Base-by-base conservation (phyloP, 2,329 filamentous ascomycete genomes). In the Blastomyces emzantsi region DNA sequence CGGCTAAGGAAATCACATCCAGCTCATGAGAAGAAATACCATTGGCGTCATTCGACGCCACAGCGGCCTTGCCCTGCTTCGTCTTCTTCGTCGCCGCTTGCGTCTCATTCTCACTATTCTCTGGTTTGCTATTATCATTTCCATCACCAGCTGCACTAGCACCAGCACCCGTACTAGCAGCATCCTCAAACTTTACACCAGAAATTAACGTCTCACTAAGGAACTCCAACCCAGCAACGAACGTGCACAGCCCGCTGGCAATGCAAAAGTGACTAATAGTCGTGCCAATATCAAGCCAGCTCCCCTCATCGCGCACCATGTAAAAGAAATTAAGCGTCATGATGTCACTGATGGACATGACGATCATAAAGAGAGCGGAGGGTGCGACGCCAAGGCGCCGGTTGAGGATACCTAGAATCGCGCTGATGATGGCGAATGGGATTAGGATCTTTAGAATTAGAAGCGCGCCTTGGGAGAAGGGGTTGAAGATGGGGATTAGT, bases 251-350 rank as follows among this genome's bases (percentile, higher is more conserved):
- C 69, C 90, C 75, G 75, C 91, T 97, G 22, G 92, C 93, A 77
- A 99, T 97, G 66, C 87, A 86, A 76, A 97, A 99, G 74, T 97
- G 92, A 71, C 86, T 96, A 68, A 99, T 99, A 3, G 91, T 97
- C 36, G 91, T 96, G 41, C 94, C 94, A 73, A 99, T 99, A 73
- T 99, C 94, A 65, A 99, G 78, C 94, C 94, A 99, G 28, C 89
- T 94, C 0, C 94, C 94, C 74, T 99, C 94, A 70, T 99, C 94
- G 71, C 89, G 90, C 56, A 99, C 94, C 70, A 96, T 90, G 86
- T 90, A 99, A 78, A 99, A 99, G 80, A 99, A 99, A 71, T 94
- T 90, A 61, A 99, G 81, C 3, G 94, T 97, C 73, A 97, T 82
- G 60, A 96, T 85, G 73, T 99, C 94, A 65, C 89, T 92, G 61